A percentile compares a stretch with the other conserved stretches of the same genome.
phyloP scores from a whole-genome alignment of 495 filamentous ascomycete species.

The Hyaloscypha variabilis region DNA sequence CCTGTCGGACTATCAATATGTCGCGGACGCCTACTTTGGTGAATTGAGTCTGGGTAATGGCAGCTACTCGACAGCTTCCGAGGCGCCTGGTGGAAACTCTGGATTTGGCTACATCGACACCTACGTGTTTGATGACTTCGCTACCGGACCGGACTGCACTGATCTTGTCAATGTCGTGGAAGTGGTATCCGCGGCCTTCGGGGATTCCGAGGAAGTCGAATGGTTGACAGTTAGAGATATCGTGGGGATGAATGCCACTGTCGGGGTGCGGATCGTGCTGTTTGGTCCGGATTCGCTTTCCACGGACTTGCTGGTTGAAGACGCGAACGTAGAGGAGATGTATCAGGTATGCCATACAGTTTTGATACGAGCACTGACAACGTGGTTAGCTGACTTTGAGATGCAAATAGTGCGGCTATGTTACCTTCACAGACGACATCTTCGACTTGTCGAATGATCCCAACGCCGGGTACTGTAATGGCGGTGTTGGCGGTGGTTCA shows the following conservation, averaged over 20 bases:
- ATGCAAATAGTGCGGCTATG: slow-evolving; percentile 5
- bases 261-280: slow-evolving; percentile 4
- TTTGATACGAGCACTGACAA: neutral
- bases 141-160: neutral
- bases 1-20: neutral
- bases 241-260: slow-evolving; percentile 6
- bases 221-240: neutral
- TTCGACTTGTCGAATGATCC: neutral
- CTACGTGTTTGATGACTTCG: neutral
- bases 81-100: slow-evolving; percentile 1
- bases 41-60: slow-evolving; percentile 9
- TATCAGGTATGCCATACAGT: neutral
- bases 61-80: slow-evolving; percentile 1
- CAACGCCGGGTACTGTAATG: slow-evolving; percentile 7
- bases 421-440: slow-evolving; percentile 3
- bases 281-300: neutral
- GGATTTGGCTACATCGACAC: neutral
- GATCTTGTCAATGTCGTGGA: neutral
- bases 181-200: neutral
- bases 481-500: neutral
- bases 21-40: neutral
- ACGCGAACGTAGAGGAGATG: slow-evolving; percentile 1
- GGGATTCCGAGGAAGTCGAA: neutral
- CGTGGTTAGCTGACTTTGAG: slow-evolving; percentile 1
- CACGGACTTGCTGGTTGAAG: neutral